A percentile compares a stretch with the other conserved stretches of the same genome.
Conservation (phyloP, 257 asterid species). For the Solanum acaule region DNA sequence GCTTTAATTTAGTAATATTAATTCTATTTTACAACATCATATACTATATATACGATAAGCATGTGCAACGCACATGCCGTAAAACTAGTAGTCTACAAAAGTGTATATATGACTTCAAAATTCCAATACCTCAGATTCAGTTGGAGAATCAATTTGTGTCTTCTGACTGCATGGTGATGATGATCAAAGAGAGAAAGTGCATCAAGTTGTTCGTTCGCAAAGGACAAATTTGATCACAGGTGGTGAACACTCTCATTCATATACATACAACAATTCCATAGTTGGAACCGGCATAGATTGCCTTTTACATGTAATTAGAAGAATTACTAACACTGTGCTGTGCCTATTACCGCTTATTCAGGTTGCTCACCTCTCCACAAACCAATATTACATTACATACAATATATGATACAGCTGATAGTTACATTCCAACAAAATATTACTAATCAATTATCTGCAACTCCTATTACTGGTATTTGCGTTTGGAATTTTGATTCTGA, state of each 20-base stretch:
- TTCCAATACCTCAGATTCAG: neutral
- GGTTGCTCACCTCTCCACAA: neutral
- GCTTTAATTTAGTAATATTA: too few species aligned
- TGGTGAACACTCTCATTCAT: neutral
- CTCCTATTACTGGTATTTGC: neutral
- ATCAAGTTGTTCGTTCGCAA: neutral
- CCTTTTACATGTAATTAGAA: neutral
- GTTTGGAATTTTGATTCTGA: neutral
- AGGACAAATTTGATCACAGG: neutral
- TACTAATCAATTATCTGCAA: neutral
- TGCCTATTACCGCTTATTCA: neutral
- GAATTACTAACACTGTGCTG: neutral
- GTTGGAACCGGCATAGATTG: neutral
- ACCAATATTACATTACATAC: neutral
- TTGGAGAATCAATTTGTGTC: neutral
- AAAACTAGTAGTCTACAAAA: too few species aligned
- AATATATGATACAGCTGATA: neutral
- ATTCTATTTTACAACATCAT: too few species aligned
- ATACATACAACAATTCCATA: neutral
- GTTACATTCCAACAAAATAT: neutral
- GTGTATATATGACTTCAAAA: neutral
- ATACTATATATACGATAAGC: too few species aligned
- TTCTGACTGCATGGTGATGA: neutral
- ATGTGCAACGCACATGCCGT: too few species aligned
- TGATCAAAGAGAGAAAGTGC: neutral